Conservation (phyloP, 306 rosid genomes). For the Spatholobus suberectus region DNA sequence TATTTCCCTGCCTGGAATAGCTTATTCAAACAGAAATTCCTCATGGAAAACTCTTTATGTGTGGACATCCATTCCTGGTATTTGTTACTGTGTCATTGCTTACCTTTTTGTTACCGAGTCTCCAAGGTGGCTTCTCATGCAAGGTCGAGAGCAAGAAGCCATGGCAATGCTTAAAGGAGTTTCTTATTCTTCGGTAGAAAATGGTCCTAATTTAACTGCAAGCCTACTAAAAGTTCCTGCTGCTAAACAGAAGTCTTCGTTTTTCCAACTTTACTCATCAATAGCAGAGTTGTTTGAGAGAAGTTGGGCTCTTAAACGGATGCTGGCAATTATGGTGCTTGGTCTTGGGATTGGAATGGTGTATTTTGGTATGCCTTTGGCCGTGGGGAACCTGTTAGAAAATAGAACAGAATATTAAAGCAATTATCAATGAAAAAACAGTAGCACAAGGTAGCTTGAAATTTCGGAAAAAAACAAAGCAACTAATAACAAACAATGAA, state of each 20-base stretch:
- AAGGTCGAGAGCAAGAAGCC: slow-evolving; percentile 41
- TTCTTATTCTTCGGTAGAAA: neutral
- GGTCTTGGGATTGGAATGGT: slow-evolving; percentile 56
- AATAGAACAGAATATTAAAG: too few species aligned
- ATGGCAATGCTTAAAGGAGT: slow-evolving; percentile 29
- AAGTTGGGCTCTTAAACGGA: slow-evolving; percentile 39
- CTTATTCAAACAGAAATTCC: slow-evolving; percentile 39
- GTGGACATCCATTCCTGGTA: slow-evolving; percentile 46
- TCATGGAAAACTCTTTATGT: slow-evolving; percentile 43
- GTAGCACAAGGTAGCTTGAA: too few species aligned
- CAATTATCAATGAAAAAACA: too few species aligned
- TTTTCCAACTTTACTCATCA: slow-evolving; percentile 28
- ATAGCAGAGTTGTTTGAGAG: slow-evolving; percentile 35
- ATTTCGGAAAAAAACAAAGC: too few species aligned
- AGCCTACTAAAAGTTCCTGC: neutral
- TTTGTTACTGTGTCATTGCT: slow-evolving; percentile 21
- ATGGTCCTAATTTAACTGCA: neutral
- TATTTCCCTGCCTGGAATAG: slow-evolving; percentile 39
- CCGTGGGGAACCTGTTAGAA: slow-evolving; percentile 53
- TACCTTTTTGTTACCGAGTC: slow-evolving; percentile 39
- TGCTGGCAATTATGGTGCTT: slow-evolving; percentile 25
- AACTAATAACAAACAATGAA: too few species aligned
- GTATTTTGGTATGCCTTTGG: slow-evolving; percentile 54
- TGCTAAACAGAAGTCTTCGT: neutral
- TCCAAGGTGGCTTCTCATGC: slow-evolving; percentile 50